Conservation (phyloP, 352 stramenopile species). For the Pythium aquatile region DNA sequence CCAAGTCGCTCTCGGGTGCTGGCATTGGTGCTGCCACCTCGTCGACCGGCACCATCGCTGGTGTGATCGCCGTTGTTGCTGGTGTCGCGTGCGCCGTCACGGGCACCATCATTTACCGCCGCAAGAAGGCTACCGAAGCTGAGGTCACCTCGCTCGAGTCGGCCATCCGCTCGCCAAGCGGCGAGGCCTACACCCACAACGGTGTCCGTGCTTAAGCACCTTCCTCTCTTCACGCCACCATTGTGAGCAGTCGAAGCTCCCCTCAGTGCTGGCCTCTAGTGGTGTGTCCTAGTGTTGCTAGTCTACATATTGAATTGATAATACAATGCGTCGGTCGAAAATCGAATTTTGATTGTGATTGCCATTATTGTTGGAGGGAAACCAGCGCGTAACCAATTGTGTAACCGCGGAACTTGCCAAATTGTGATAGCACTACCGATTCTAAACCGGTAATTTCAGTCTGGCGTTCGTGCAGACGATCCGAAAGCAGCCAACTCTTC, state of each 20-base stretch:
- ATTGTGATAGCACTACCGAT: neutral
- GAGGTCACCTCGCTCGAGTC: constrained; percentile 16
- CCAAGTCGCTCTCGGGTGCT: neutral
- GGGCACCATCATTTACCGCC: constrained; percentile 15
- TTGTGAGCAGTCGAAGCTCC: constrained; percentile 7
- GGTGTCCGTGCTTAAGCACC: constrained; percentile 6
- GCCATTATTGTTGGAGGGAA: neutral
- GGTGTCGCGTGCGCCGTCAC: constrained; percentile 12
- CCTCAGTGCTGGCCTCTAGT: neutral
- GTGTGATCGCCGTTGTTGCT: constrained; percentile 12
- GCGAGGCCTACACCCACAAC: constrained; percentile 1
- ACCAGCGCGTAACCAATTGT: neutral
- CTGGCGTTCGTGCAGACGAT: neutral
- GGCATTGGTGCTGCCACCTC: neutral
- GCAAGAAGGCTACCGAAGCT: neutral
- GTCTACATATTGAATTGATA: neutral
- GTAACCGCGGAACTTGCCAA: no score
- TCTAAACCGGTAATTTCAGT: neutral
- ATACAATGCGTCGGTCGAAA: neutral
- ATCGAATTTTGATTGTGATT: neutral
- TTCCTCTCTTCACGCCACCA: neutral
- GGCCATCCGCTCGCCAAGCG: constrained; percentile 9
- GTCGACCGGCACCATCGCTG: constrained; percentile 5
- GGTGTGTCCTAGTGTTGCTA: neutral
- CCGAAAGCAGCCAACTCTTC: constrained; percentile 1